phyloP scores from a whole-genome alignment of 495 filamentous ascomycete species.

The Aspergillus hancockii region DNA sequence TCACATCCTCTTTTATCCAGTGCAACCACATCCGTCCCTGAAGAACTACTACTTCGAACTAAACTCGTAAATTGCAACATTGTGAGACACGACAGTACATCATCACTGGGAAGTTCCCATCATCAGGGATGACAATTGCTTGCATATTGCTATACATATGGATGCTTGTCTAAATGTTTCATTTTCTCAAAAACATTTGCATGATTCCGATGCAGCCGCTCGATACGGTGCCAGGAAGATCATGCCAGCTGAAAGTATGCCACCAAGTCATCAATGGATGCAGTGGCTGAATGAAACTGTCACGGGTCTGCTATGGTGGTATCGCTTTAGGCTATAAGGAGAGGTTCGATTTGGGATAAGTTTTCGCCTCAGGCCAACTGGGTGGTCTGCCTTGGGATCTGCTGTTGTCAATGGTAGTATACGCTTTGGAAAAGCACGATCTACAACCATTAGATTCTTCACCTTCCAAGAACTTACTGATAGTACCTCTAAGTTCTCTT shows the following conservation, averaged over 20 bases:
- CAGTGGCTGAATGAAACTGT: background rate
- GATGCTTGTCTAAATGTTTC: no score
- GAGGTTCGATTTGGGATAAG: no score
- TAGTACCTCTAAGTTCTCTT: no score
- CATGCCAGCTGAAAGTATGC: no score
- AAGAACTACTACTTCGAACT: background rate
- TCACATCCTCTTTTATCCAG: background rate
- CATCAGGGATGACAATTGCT: background rate
- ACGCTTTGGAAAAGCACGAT: no score
- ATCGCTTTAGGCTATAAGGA: background rate
- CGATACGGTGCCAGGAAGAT: no score
- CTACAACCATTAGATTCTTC: background rate
- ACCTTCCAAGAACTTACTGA: no score
- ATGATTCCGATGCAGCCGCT: background rate
- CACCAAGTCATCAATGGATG: background rate
- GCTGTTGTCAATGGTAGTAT: no score
- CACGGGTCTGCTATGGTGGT: background rate
- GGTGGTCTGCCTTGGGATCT: background rate
- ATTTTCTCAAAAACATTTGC: background rate
- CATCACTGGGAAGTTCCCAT: background rate
- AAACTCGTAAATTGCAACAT: background rate
- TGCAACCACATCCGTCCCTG: background rate
- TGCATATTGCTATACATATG: background rate
- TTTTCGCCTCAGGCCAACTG: background rate
- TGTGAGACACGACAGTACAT: background rate